Conservation (phyloP, 23 red algal genomes). For the Chondrus crispus region DNA sequence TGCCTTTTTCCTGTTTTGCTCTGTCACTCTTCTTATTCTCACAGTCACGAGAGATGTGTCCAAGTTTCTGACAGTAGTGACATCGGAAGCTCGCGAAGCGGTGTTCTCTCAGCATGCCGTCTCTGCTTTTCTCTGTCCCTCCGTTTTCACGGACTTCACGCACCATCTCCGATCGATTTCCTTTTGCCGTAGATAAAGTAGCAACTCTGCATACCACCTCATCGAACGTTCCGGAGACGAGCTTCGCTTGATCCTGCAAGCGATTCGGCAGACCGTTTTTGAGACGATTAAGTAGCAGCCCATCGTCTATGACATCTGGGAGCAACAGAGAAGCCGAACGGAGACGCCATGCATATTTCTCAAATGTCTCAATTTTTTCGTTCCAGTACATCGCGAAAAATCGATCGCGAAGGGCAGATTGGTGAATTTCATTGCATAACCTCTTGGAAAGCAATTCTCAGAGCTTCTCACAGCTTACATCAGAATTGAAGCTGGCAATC, state of each 20-base stretch:
- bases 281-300: not conserved
- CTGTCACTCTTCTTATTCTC: too few species aligned
- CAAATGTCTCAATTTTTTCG: not conserved
- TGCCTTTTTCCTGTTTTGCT: too few species aligned
- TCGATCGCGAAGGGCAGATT: not conserved
- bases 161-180: too few species aligned
- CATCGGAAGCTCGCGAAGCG: too few species aligned
- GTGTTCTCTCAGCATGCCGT: too few species aligned
- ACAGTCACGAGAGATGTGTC: not conserved
- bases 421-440: not conserved
- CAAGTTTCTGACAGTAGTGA: not conserved
- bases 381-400: not conserved
- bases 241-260: not conserved
- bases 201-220: too few species aligned
- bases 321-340: not conserved
- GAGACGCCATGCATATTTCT: not conserved
- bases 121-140: too few species aligned
- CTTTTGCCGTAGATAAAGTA: too few species aligned
- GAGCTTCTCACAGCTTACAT: too few species aligned
- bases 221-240: not conserved
- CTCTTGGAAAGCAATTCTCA: not conserved
- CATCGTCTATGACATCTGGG: not conserved
- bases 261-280: not conserved
- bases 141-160: not conserved
- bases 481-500: not conserved